phyloP scores from a whole-genome alignment of 176 grass and related monocot species.

The Rhynchospora breviuscula region DNA sequence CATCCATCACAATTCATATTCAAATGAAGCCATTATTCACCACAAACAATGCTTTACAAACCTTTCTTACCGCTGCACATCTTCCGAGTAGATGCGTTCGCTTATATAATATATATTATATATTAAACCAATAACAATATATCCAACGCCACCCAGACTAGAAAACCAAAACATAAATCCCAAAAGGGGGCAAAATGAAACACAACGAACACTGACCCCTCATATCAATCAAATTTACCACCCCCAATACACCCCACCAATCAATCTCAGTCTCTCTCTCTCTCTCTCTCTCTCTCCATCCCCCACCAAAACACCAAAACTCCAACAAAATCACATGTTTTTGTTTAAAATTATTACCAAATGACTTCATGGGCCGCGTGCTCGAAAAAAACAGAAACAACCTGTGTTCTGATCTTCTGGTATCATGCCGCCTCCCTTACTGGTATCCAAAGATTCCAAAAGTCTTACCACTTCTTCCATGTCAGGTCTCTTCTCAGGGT shows the following conservation, averaged over 20 bases:
- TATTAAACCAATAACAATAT: constrained; percentile 10
- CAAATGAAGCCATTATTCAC: constrained; percentile 9
- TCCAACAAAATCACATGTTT: background rate
- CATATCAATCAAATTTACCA: background rate
- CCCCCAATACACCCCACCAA: background rate
- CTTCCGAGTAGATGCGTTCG: background rate
- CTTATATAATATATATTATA: constrained; percentile 20
- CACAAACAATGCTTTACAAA: constrained; percentile 14
- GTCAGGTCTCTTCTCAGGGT: constrained; percentile 58
- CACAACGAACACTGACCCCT: background rate
- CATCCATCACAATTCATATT: constrained; percentile 10
- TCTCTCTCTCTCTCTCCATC: background rate
- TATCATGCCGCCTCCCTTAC: constrained; percentile 73
- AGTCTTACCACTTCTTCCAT: constrained; percentile 73
- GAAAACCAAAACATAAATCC: constrained; percentile 3
- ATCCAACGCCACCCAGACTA: background rate
- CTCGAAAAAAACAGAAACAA: constrained; percentile 55
- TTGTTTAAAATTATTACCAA: background rate
- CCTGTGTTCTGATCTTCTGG: constrained; percentile 42
- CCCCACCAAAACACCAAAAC: background rate
- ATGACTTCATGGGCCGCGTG: constrained; percentile 37
- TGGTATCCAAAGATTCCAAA: constrained; percentile 56
- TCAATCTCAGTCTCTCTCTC: background rate
- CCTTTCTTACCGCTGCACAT: constrained; percentile 4
- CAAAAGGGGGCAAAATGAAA: background rate